Evolutionary conservation across 208 protist species (phyloP).

Genomic region (Wallacemonas sp.): DNA sequence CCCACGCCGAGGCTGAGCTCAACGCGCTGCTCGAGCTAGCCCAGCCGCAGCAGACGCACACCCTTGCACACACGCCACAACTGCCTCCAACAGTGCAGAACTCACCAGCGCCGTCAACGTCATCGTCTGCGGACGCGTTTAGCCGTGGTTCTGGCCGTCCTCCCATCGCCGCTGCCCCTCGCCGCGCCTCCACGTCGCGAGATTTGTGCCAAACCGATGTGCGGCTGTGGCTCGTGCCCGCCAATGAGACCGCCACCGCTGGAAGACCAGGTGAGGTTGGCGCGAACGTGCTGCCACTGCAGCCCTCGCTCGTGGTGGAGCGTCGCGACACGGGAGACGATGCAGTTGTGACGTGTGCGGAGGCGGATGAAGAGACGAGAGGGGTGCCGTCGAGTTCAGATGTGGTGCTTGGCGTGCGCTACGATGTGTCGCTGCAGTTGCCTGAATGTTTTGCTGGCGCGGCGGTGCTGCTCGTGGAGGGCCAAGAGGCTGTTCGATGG

Average conservation of each 20-base stretch:
- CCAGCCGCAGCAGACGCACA: slow-evolving; percentile 1
- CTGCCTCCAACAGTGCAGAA: too few relatives aligned
- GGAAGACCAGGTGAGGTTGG: background rate
- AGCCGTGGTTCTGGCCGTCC: background rate
- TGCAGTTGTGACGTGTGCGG: background rate
- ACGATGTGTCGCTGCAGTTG: slow-evolving; percentile 30
- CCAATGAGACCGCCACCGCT: background rate
- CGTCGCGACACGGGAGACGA: background rate
- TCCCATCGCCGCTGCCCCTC: background rate
- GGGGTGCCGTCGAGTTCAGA: too few relatives aligned
- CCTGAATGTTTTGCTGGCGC: slow-evolving; percentile 26
- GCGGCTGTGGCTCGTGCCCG: slow-evolving; percentile 22
- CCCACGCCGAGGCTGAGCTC: slow-evolving; percentile 33
- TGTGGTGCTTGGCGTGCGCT: slow-evolving; percentile 16
- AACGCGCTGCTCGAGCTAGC: slow-evolving; percentile 8
- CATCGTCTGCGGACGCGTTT: background rate
- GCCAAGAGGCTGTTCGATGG: slow-evolving; percentile 47
- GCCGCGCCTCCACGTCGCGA: slow-evolving; percentile 3
- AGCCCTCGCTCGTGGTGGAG: background rate
- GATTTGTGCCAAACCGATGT: background rate
- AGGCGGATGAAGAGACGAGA: too few relatives aligned
- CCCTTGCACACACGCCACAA: slow-evolving; percentile 8
- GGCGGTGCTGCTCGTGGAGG: slow-evolving; percentile 52
- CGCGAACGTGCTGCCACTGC: background rate
- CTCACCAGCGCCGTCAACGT: background rate